Conservation (phyloP, 2,329 filamentous ascomycete genomes). For the Knufia fluminis region DNA sequence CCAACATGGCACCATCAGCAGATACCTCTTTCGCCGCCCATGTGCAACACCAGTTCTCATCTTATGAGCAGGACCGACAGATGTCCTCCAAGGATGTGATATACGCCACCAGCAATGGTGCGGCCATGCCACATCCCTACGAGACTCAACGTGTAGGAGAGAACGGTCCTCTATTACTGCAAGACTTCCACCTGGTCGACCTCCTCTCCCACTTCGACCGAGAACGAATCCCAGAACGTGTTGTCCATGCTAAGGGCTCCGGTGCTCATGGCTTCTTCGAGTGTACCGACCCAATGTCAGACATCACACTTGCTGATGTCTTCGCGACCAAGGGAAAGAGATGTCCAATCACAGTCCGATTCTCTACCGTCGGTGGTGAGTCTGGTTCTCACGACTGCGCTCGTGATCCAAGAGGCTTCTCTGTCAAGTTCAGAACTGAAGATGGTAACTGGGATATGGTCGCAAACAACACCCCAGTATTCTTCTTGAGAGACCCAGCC, state of each 20-base stretch:
- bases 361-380: conserved; percentile 69
- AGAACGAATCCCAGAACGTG: conserved; percentile 37
- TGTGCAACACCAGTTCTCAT: conserved; percentile 30
- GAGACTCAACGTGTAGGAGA: conserved; percentile 44
- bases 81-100: conserved; percentile 29
- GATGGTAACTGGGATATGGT: conserved; percentile 68
- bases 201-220: conserved; percentile 37
- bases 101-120: conserved; percentile 18
- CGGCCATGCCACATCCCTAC: conserved; percentile 30
- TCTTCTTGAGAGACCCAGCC: conserved; percentile 58
- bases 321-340: conserved; percentile 56
- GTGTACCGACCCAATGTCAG: conserved; percentile 42
- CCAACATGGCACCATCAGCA: conserved; percentile 16
- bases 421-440: conserved; percentile 63
- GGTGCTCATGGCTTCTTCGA: conserved; percentile 30
- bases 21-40: conserved; percentile 31
- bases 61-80: conserved; percentile 35
- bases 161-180: conserved; percentile 52
- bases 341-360: conserved; percentile 57
- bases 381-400: conserved; percentile 62
- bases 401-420: conserved; percentile 63
- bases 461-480: conserved; percentile 60
- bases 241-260: conserved; percentile 36
- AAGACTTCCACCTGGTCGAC: conserved; percentile 58
- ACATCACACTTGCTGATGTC: conserved; percentile 41